Base-by-base conservation (phyloP, 75 land plant genomes). In the Selaginella tamariscina region DNA sequence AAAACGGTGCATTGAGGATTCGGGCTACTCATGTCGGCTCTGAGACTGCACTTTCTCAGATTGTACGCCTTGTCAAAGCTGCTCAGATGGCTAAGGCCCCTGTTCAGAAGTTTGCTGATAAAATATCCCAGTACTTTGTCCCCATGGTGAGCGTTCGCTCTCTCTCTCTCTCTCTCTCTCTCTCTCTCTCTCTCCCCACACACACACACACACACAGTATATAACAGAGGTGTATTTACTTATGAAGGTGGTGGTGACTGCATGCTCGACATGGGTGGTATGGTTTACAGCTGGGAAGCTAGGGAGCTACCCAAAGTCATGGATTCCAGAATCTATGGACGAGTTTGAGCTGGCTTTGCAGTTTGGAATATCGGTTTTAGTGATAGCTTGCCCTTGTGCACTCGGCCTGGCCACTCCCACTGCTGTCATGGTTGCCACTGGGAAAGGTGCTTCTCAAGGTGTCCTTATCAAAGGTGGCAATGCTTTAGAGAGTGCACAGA, bases 381-480 rank as follows among this genome's bases (percentile, higher is more conserved):
- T 93, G 32, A 82, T 93, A 62, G 98, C 98, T 1, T 93, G 98
- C 59, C 98, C 98, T 22, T 93, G 98, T 74, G 95, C 98, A 68
- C 72, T 93, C 0, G 98, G 98, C 32, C 78, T 93, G n/a, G 98
- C 98, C 31, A 93, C 98, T 15, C 98, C 98, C 13, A 93, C 98
- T 5, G 98, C 98, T 27, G 95, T 93, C 24, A 93, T 93, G 98
- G 98, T 93, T 55, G 98, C 86, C 31, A 93, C 98, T 20, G 98
- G 98, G 15, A 81, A 79, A 69, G 98, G 98, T 30, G 98, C 95
- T 29, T 72, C 90, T 5, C 90, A 86, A 63, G 98, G 98, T 68
- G 89, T 93, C 1, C 83, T 93, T 8, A 93, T 93, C 54, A 93
- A 93, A 73, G 98, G 98, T 1, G 98, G 98, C 23, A 72, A 82